Evolutionary conservation across 1,284 basidiomycete genomes (phyloP), one percentile per base, ranked within the genome.

Genomic region (Moesziomyces antarcticus): DNA sequence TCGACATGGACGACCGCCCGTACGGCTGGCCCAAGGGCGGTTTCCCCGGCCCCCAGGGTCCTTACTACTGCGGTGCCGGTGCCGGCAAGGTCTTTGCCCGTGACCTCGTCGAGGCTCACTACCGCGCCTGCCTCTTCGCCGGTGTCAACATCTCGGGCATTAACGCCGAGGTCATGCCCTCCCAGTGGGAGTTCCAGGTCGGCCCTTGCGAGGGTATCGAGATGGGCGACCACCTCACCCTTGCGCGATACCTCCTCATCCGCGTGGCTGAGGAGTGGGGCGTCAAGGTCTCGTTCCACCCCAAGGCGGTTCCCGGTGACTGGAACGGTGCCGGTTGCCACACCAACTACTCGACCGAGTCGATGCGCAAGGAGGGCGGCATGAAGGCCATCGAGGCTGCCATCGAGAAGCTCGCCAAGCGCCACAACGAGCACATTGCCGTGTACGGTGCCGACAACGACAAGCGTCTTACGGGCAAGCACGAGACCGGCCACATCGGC

Each of bases 111-210:
- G 97, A 99, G 88, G 96, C 97, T 44, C 97, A 99, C 88, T 99
- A 99, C 88, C 92, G 93, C 70, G 88, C 88, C 57, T 99, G 96
- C 87, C 89, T 99, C 66, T 97, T 98, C 86, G 88, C 97, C 77
- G 95, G 94, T 80, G 89, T 99, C 87, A 95, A 94, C 88, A 98
- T 98, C 88, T 96, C 93, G 73, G 97, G 97, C 85, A 98, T 99
- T 88, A 99, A 99, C 86, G 97, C 97, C 76, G 97, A 99, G 87
- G 97, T 99, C 80, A 98, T 99, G 96, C 96, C 97, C 27, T 91
- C 95, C 65, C 97, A 99, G 87, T 98, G 95, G 95, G 96, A 99
- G 88, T 99, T 97, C 92, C 97, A 99, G 87, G 94, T 99, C 80
- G 96, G 96, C 68, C 96, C 96, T 43, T 98, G 96, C 85, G 91